phyloP scores from a whole-genome alignment of 202 grass and related monocot species.

The Brachypodium distachyon region DNA sequence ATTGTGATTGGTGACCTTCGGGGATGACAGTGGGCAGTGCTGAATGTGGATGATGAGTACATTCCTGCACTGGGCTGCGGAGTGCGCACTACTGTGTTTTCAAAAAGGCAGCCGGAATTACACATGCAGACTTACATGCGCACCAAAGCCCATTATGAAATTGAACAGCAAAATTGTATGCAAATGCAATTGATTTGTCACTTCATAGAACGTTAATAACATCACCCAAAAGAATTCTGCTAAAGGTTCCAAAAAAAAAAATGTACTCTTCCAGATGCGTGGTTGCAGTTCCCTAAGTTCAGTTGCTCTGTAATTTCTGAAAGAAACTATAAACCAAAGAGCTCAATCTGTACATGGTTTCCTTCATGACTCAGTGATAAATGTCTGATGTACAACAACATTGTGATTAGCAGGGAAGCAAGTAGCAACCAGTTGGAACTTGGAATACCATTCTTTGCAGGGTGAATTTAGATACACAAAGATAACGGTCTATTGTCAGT shows the following conservation, averaged over 20 bases:
- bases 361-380: neutral
- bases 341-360: neutral
- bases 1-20: neutral
- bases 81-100: neutral
- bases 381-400: neutral
- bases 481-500: neutral
- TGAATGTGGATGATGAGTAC: neutral
- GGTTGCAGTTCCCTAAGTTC: neutral
- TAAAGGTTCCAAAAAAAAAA: neutral
- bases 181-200: neutral
- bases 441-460: neutral
- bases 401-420: conserved; percentile 14
- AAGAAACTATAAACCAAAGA: neutral
- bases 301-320: neutral
- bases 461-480: neutral
- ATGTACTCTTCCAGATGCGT: neutral
- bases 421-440: conserved; percentile 4
- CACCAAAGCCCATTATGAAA: neutral
- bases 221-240: neutral
- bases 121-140: neutral
- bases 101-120: no score
- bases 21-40: neutral
- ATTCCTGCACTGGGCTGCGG: no score
- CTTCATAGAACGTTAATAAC: neutral
- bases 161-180: neutral